phyloP scores from a whole-genome alignment of 257 asterid species.

The Fraxinus pennsylvanica region DNA sequence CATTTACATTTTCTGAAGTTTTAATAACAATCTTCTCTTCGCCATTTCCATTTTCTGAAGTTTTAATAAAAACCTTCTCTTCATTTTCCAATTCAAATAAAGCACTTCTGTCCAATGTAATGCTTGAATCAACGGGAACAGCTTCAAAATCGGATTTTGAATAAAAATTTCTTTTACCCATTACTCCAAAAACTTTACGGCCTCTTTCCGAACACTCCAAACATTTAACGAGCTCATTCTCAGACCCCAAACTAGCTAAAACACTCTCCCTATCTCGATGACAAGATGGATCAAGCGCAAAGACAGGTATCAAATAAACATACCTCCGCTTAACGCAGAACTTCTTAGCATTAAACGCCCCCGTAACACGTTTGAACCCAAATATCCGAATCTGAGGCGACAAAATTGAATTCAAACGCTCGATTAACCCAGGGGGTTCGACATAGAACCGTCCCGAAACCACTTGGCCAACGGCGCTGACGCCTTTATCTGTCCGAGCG shows the following conservation, averaged over 20 bases:
- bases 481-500: conserved; percentile 93
- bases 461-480: conserved; percentile 95
- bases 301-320: conserved; percentile 82
- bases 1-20: conserved; percentile 25
- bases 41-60: conserved; percentile 22
- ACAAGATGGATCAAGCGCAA: conserved; percentile 78
- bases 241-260: conserved; percentile 74
- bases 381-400: conserved; percentile 74
- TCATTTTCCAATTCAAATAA: conserved; percentile 1
- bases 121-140: conserved; percentile 34
- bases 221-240: conserved; percentile 72
- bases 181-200: conserved; percentile 67
- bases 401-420: conserved; percentile 63
- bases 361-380: conserved; percentile 73
- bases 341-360: conserved; percentile 83
- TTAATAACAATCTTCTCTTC: conserved; percentile 15
- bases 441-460: conserved; percentile 87
- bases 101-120: conserved; percentile 31
- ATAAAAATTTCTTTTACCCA: conserved; percentile 62
- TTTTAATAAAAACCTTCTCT: conserved; percentile 18
- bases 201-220: conserved; percentile 90
- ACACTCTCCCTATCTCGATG: conserved; percentile 95
- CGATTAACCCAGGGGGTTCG: conserved; percentile 87
- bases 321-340: conserved; percentile 91
- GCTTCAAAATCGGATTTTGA: conserved; percentile 22